Conservation (phyloP, 225 moss, liverwort and hornwort species). For the Pseudoscleropodium purum region DNA sequence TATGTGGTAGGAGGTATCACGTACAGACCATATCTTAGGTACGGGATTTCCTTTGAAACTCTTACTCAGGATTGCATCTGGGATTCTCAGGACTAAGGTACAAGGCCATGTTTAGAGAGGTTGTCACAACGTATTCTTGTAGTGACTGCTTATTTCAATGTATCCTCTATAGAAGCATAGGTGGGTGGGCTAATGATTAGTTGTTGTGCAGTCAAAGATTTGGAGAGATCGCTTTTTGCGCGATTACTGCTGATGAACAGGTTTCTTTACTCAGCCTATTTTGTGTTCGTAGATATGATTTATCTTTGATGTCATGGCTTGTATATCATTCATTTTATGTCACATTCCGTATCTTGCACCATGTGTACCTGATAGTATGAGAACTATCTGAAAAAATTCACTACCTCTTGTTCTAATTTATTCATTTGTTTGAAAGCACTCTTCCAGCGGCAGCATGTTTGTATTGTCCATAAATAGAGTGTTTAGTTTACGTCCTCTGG, state of each 20-base stretch:
- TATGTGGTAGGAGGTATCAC: slow-evolving; percentile 96
- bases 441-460: background rate
- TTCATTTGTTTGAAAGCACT: background rate
- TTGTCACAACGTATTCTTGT: background rate
- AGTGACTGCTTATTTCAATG: background rate
- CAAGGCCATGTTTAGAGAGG: background rate
- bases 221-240: slow-evolving; percentile 95
- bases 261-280: slow-evolving; percentile 14
- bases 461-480: background rate
- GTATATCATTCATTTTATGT: background rate
- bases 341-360: background rate
- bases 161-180: background rate
- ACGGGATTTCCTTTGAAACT: background rate
- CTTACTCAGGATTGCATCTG: background rate
- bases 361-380: background rate
- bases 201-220: slow-evolving; percentile 79
- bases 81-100: background rate
- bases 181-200: background rate
- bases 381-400: background rate
- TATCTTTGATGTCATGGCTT: background rate
- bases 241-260: slow-evolving; percentile 96
- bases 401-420: background rate
- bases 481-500: background rate
- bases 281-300: background rate
- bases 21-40: slow-evolving; percentile 93